These are phyloP conservation scores for Pyrenopolyporus hunteri DNA, from an alignment of 495 filamentous ascomycete genomes.

Conservation along the genomic window DNA sequence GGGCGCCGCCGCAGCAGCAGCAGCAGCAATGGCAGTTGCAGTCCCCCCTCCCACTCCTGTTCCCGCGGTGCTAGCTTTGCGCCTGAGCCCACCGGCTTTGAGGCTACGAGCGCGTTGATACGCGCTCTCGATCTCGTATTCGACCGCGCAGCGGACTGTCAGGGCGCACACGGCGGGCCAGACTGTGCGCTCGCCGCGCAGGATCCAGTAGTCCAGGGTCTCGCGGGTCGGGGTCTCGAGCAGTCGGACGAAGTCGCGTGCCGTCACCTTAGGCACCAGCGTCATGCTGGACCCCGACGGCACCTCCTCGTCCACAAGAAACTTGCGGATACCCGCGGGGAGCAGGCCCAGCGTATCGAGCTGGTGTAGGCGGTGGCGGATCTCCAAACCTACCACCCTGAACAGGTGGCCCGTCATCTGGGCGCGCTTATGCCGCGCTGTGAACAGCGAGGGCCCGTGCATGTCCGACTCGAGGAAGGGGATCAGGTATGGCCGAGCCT, in stretches of 20 bases:
- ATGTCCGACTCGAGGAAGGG: slow-evolving; percentile 85
- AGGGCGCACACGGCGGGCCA: slow-evolving; percentile 92
- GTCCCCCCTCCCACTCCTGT: neutral
- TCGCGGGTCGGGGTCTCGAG: slow-evolving; percentile 80
- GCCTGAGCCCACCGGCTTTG: slow-evolving; percentile 54
- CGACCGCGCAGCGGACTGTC: slow-evolving; percentile 81
- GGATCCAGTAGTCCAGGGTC: slow-evolving; percentile 83
- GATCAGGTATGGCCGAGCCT: slow-evolving; percentile 79
- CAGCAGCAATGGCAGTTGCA: no score
- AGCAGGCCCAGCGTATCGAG: slow-evolving; percentile 78
- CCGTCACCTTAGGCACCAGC: slow-evolving; percentile 78
- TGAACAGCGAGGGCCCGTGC: slow-evolving; percentile 69
- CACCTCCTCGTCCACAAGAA: slow-evolving; percentile 86
- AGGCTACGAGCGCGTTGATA: slow-evolving; percentile 78
- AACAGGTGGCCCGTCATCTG: slow-evolving; percentile 68
- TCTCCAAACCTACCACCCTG: slow-evolving; percentile 72
- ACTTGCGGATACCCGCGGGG: slow-evolving; percentile 69
- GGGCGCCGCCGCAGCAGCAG: no score
- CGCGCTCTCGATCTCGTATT: slow-evolving; percentile 81
- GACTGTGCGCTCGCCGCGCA: slow-evolving; percentile 81
- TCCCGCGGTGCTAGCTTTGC: slow-evolving; percentile 45
- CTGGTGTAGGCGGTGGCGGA: slow-evolving; percentile 82
- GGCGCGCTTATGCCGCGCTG: slow-evolving; percentile 62
- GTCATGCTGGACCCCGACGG: slow-evolving; percentile 76
- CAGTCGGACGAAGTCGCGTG: slow-evolving; percentile 73